Percentiles rank a stretch among this genome's conserved stretches.
Evolutionary conservation across 305 asterid species (phyloP).

Genomic region (Euphrasia arctica): DNA sequence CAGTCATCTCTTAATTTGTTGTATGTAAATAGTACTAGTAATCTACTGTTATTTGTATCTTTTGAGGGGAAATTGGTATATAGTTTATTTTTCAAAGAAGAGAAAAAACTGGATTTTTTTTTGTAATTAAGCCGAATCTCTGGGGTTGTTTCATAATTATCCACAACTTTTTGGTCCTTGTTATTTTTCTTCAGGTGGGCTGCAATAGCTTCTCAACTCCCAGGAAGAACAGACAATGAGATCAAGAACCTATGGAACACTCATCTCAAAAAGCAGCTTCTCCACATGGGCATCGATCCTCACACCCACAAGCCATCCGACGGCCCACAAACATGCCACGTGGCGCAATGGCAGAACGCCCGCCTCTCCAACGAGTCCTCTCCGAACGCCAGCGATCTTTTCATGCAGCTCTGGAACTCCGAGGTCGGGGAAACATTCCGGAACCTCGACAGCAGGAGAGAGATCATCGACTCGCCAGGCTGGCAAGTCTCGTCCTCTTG

Average conservation of each 20-base stretch:
- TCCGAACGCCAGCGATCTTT: constrained; percentile 42
- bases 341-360: constrained; percentile 91
- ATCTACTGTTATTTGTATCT: no score
- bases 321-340: constrained; percentile 50
- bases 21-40: no score
- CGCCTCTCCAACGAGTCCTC: constrained; percentile 59
- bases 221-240: constrained; percentile 91
- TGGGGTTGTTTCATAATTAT: neutral
- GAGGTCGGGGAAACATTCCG: constrained; percentile 76
- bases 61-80: neutral
- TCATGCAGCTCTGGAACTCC: constrained; percentile 76
- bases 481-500: neutral
- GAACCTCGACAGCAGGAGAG: constrained; percentile 27
- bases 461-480: constrained; percentile 29
- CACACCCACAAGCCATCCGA: constrained; percentile 58
- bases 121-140: neutral
- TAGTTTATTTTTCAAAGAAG: no score
- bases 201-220: constrained; percentile 78
- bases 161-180: neutral
- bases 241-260: constrained; percentile 92
- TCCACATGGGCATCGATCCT: constrained; percentile 78
- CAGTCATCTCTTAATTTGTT: neutral
- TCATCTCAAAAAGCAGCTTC: constrained; percentile 66
- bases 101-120: neutral
- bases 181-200: constrained; percentile 58